Base-by-base conservation (phyloP, 2,329 filamentous ascomycete species). In the Aschersonia sp. region DNA sequence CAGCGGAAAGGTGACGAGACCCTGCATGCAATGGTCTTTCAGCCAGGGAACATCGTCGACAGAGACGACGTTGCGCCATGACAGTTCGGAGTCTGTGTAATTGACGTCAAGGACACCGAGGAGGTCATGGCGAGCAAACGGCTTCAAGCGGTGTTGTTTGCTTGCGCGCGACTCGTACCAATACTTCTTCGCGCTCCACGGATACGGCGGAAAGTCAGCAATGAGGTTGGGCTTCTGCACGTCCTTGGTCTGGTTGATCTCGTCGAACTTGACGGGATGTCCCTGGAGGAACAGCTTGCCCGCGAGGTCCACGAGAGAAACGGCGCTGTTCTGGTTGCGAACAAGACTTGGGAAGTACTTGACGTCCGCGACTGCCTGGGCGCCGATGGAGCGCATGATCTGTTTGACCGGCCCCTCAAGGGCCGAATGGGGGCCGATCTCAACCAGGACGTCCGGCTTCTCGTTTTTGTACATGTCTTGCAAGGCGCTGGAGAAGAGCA, bases 21-120 rank as follows among this genome's bases (percentile, higher is more conserved):
- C 73, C 52, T 80, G 74, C 59, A 81, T 72, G 49, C 62, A 64
- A 60, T 81, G 78, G 52, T 79, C 72, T 43, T 72, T 66, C 5
- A 78, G 64, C 65, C 79, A 82, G 1, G 80, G 73, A 0, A 74
- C 54, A 48, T 74, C 70, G 40, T 72, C 68, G 1, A 68, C 52
- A 9, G 64, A 63, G 32, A 75, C 55, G 30, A 70, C 63, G 49
- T 72, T 73, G 39, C 71, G 62, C 72, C 72, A 76, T 0, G 61
- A 67, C 0, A 69, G 69, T 53, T 72, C 68, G 2, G 66, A 52
- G 8, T 70, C 66, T 44, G 61, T 71, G 10, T 64, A 70, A 46
- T 66, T 66, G 49, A 67, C 66, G n/a, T 66, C 67, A 32, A 68
- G 54, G 2, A 65, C 59, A 6, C 72, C 72, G 3, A 75, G 61